A percentile compares a stretch with the other conserved stretches of the same genome.
Evolutionary conservation across 2,329 filamentous ascomycete species (phyloP).

Genomic region (Podosphaera xanthii): DNA sequence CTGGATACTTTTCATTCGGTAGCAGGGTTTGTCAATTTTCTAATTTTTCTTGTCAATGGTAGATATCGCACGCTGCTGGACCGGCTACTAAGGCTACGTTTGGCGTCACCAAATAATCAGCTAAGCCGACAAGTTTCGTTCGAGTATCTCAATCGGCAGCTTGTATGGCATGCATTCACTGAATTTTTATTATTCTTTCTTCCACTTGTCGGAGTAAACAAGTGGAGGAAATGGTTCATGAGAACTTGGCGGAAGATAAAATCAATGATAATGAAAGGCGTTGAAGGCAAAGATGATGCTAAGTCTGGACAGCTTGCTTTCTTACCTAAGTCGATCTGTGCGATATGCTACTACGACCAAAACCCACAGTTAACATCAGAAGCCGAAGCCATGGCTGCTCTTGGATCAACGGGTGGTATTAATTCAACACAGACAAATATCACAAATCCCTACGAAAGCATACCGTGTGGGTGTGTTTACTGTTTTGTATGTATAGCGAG

Average conservation of each 20-base stretch:
- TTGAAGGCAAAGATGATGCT: constrained; percentile 26
- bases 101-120: constrained; percentile 66
- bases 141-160: constrained; percentile 88
- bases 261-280: constrained; percentile 31
- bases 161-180: constrained; percentile 99
- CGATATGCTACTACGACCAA: constrained; percentile 90
- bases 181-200: constrained; percentile 94
- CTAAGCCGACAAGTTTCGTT: constrained; percentile 85
- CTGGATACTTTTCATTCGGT: constrained; percentile 55
- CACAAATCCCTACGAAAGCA: constrained; percentile 84
- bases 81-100: constrained; percentile 57
- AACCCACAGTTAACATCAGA: constrained; percentile 51
- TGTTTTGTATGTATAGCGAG: constrained; percentile 92
- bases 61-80: constrained; percentile 81
- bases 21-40: constrained; percentile 64
- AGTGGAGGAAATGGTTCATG: constrained; percentile 78
- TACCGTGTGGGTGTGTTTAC: constrained; percentile 78
- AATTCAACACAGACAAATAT: constrained; percentile 82
- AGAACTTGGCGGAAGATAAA: constrained; percentile 69
- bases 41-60: constrained; percentile 77
- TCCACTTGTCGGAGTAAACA: constrained; percentile 83
- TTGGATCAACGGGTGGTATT: constrained; percentile 46
- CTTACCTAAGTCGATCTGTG: constrained; percentile 79
- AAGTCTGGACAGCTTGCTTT: constrained; percentile 58
- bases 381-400: constrained; percentile 50